These are phyloP conservation scores for Cicer chorassanicum DNA, from an alignment of 306 rosid species.

Conservation along the genomic window DNA sequence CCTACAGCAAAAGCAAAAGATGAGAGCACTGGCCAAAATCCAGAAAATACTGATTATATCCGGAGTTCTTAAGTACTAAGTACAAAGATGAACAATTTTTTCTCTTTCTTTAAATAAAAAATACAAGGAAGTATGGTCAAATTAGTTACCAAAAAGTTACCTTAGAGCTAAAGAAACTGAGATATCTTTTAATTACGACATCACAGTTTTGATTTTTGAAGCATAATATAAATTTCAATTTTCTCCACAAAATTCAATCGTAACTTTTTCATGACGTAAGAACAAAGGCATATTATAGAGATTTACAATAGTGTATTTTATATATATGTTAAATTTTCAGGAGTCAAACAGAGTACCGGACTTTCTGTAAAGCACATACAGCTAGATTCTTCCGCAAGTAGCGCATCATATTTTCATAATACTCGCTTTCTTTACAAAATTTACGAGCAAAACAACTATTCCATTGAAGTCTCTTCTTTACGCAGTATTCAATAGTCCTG, in stretches of 20 bases:
- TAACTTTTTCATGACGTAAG: background rate
- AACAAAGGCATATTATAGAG: slow-evolving; percentile 25
- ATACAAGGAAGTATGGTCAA: background rate
- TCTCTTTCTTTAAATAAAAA: slow-evolving; percentile 4
- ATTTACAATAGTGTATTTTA: slow-evolving; percentile 21
- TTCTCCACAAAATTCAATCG: background rate
- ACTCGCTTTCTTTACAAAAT: slow-evolving; percentile 85
- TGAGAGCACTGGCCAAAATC: background rate
- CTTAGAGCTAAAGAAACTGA: slow-evolving; percentile 10
- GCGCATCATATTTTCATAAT: slow-evolving; percentile 87
- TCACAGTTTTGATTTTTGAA: background rate
- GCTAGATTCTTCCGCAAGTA: slow-evolving; percentile 86
- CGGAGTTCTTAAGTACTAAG: slow-evolving; percentile 24
- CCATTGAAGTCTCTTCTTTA: slow-evolving; percentile 93
- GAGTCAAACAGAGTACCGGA: slow-evolving; percentile 37
- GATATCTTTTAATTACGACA: background rate
- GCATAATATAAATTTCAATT: slow-evolving; percentile 31
- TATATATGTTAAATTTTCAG: slow-evolving; percentile 32
- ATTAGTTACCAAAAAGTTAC: slow-evolving; percentile 23
- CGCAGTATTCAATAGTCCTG: slow-evolving; percentile 81
- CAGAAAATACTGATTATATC: slow-evolving; percentile 4
- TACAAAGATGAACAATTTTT: background rate
- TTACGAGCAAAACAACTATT: slow-evolving; percentile 72
- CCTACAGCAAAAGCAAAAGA: slow-evolving; percentile 37
- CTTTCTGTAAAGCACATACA: slow-evolving; percentile 55